A percentile compares a stretch with the other conserved stretches of the same genome.
Conservation (phyloP, 768 basidiomycete genomes). For the Fistulinella prunicolor region DNA sequence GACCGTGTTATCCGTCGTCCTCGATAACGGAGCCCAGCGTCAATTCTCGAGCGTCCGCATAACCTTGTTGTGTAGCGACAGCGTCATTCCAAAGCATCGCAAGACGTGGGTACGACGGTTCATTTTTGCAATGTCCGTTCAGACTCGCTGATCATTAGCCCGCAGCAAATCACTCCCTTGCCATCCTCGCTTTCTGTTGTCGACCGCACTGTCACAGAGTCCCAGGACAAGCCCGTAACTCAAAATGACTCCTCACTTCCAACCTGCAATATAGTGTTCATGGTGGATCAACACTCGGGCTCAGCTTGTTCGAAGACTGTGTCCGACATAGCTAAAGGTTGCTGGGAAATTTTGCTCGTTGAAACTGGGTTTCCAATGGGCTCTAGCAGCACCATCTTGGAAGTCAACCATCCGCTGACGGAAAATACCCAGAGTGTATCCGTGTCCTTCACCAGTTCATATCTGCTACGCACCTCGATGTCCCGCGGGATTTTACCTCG, state of each 20-base stretch:
- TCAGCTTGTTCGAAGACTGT: neutral
- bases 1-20: slow-evolving; percentile 2
- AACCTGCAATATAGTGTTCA: slow-evolving; percentile 3
- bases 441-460: slow-evolving; percentile 6
- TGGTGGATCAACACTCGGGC: neutral
- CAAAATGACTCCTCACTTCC: slow-evolving; percentile 1
- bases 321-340: neutral
- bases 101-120: neutral
- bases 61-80: slow-evolving; percentile 1
- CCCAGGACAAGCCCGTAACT: neutral
- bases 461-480: neutral
- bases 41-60: slow-evolving; percentile 6
- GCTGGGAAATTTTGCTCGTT: neutral
- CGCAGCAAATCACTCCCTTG: neutral
- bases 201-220: neutral
- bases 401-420: slow-evolving; percentile 5
- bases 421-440: slow-evolving; percentile 13
- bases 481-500: slow-evolving; percentile 1
- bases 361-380: neutral
- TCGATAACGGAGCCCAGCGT: slow-evolving; percentile 2
- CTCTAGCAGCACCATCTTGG: slow-evolving; percentile 1
- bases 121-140: neutral
- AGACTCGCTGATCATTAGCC: neutral
- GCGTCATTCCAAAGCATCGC: neutral
- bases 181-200: neutral